These are phyloP conservation scores for Xylariaceae sp. DNA, from an alignment of 2,329 filamentous ascomycete species.

Conservation along the genomic window DNA sequence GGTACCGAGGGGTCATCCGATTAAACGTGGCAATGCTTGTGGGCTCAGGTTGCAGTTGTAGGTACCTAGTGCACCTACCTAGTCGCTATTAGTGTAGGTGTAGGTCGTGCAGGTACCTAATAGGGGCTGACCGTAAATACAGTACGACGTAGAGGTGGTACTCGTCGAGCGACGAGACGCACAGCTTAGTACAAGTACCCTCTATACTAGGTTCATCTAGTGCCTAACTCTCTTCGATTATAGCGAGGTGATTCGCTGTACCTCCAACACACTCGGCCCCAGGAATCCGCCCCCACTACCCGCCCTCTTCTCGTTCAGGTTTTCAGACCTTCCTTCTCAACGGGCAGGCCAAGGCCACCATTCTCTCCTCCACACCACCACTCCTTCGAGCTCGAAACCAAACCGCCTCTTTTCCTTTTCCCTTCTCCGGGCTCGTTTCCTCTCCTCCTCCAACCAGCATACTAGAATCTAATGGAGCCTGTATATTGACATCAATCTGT, in stretches of 20 bases:
- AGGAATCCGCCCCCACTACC: neutral
- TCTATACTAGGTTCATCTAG: neutral
- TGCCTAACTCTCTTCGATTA: neutral
- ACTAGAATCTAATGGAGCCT: conserved; percentile 35
- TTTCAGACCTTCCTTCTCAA: conserved; percentile 4
- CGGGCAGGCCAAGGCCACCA: neutral
- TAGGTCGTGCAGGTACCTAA: neutral
- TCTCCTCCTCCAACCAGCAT: conserved; percentile 19
- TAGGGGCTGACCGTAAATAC: neutral
- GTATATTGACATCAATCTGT: conserved; percentile 34
- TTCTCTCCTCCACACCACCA: conserved; percentile 13
- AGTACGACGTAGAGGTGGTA: neutral
- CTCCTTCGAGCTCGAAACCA: conserved; percentile 20
- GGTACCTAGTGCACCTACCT: neutral
- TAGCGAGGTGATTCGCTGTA: neutral
- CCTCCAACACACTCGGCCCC: neutral
- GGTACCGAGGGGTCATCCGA: neutral
- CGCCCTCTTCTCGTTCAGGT: conserved; percentile 2
- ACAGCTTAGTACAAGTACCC: neutral
- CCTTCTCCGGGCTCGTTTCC: conserved; percentile 31
- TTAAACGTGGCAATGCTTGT: neutral
- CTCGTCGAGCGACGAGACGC: neutral
- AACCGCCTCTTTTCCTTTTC: conserved; percentile 25
- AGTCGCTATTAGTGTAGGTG: neutral
- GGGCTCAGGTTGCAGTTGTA: neutral